Conservation (phyloP, 805 yeast genomes). For the Barnettozyma sp. region DNA sequence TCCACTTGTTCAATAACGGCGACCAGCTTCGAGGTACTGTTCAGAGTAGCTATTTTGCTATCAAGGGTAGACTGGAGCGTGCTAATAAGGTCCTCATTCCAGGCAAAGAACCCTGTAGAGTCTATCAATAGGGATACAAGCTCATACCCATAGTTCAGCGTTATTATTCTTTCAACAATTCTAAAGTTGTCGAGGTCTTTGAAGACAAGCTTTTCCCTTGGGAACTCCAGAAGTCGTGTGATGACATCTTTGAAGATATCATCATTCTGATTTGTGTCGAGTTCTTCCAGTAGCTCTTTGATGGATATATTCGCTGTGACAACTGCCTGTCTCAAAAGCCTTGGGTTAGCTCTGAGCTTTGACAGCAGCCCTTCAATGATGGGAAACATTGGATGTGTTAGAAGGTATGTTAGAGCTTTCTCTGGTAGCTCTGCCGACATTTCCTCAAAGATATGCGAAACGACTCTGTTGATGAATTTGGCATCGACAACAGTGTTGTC, state of each 20-base stretch:
- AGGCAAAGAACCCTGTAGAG: slow-evolving; percentile 64
- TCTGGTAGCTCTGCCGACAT: slow-evolving; percentile 29
- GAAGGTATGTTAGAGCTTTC: slow-evolving; percentile 56
- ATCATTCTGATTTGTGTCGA: slow-evolving; percentile 48
- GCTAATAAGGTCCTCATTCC: slow-evolving; percentile 46
- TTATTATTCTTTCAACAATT: slow-evolving; percentile 39
- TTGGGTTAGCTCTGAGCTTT: slow-evolving; percentile 46
- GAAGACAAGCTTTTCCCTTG: slow-evolving; percentile 32
- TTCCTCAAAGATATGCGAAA: slow-evolving; percentile 34
- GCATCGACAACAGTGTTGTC: slow-evolving; percentile 60
- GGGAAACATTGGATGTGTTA: slow-evolving; percentile 88
- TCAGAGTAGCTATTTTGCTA: slow-evolving; percentile 38
- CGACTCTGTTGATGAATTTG: slow-evolving; percentile 41
- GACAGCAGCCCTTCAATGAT: slow-evolving; percentile 50
- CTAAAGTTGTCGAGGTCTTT: slow-evolving; percentile 28
- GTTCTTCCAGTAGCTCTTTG: slow-evolving; percentile 54
- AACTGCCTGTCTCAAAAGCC: slow-evolving; percentile 73
- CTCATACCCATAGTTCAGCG: slow-evolving; percentile 47
- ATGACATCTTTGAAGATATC: slow-evolving; percentile 65
- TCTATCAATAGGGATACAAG: slow-evolving; percentile 62
- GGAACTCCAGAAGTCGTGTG: slow-evolving; percentile 54
- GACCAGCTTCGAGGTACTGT: slow-evolving; percentile 30
- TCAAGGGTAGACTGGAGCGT: slow-evolving; percentile 39
- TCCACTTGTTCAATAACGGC: slow-evolving; percentile 26
- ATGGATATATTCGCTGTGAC: slow-evolving; percentile 68